Evolutionary conservation across 352 stramenopile species (phyloP), one percentile per base, ranked within the genome.

Genomic region (Phytophthora sansomeana): DNA sequence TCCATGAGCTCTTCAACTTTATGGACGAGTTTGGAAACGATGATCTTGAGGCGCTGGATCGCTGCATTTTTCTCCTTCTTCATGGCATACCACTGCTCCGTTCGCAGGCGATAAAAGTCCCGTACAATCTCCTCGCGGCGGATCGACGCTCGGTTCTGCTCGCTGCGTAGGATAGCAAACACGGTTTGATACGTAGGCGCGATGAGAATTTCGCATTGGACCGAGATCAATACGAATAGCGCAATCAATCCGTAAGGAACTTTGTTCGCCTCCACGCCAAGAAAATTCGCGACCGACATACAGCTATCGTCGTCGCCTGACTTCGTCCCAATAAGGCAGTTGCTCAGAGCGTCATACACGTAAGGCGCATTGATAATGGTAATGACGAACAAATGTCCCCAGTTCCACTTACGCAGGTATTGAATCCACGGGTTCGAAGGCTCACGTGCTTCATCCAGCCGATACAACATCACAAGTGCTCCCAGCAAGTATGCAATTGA

Each of bases 1-100:
- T 96, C 89, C 87, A 96, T 94, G 36, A 96, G 78, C 54, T 96
- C 89, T 67, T 95, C 85, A 7, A 95, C 85, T 50, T 95, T 95
- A 57, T 96, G 87, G 0, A 96, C 89, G 1, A 95, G 73, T 59
- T 95, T 95, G 0, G 85, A 94, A 5, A 96, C 89, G 53, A 95
- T 95, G 6, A 95, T 83, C 50, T 95, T 95, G 10, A 96, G 78
- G 1, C 87, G 83, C 57, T 92, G 81, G 52, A 96, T 85, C 0
- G 84, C 87, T 10, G 84, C 77, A 50, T 86, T 91, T 58, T 96
- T 96, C 32, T 95, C 85, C 39, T 89, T 90, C 63, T 96, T 96
- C 39, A 96, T 74, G 4, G 63, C 58, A 55, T 90, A 87, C 87
- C 88, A 96, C 55, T 85, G 80, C 16, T 78, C 79, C 5, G 85